Evolutionary conservation across 768 basidiomycete species (phyloP).

Genomic region (Chiua virens): DNA sequence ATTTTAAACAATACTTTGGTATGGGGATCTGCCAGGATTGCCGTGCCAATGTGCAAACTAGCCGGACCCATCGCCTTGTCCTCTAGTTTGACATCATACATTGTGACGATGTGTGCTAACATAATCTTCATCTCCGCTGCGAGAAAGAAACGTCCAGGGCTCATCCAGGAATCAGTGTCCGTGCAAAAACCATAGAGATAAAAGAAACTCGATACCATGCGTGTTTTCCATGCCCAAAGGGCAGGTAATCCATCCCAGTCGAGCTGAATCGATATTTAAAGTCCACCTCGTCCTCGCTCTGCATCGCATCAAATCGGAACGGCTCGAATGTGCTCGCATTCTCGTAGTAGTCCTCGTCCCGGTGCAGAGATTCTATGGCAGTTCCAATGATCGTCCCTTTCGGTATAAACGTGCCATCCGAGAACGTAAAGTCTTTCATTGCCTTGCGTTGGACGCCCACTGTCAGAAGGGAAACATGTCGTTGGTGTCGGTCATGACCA

Average conservation of each 20-base stretch:
- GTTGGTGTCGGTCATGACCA: too few relatives aligned
- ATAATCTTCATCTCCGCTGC: constrained; percentile 9
- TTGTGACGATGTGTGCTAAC: constrained; percentile 12
- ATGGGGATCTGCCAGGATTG: not conserved
- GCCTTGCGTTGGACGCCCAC: constrained; percentile 30
- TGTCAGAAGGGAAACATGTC: too few relatives aligned
- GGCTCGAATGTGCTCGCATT: constrained; percentile 43
- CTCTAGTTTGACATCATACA: constrained; percentile 7
- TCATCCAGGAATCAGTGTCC: not conserved
- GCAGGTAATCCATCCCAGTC: constrained; percentile 30
- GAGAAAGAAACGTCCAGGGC: constrained; percentile 18
- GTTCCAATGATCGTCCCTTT: constrained; percentile 30
- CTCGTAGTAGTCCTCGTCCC: constrained; percentile 24
- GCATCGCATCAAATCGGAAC: constrained; percentile 15
- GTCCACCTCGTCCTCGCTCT: constrained; percentile 31
- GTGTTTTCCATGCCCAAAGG: constrained; percentile 35
- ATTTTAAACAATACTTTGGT: constrained; percentile 1
- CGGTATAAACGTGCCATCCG: constrained; percentile 30
- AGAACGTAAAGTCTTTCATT: constrained; percentile 30
- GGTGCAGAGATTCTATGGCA: constrained; percentile 20
- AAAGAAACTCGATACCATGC: constrained; percentile 3
- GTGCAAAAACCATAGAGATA: too few relatives aligned
- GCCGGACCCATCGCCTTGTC: not conserved
- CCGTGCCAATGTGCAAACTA: not conserved
- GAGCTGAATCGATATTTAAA: constrained; percentile 35